Evolutionary conservation across 139 green algal genomes (phyloP).

Genomic region (Yamagishiella unicocca): DNA sequence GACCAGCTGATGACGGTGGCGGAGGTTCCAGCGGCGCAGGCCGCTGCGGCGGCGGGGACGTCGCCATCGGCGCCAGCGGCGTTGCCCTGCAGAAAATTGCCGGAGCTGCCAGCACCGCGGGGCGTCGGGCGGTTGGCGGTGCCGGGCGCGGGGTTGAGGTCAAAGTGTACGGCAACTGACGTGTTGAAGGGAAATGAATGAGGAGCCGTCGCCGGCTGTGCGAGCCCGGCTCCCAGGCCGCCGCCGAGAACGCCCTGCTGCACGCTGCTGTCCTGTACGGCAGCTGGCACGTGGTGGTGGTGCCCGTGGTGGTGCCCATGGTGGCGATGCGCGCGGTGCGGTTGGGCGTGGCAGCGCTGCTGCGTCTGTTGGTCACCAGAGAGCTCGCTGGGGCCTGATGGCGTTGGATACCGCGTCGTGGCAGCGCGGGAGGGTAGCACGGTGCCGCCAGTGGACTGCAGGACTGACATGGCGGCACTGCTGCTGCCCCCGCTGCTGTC

Average conservation of each 20-base stretch:
- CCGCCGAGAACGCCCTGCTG: too few species aligned
- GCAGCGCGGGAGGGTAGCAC: constrained; percentile 7
- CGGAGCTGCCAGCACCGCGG: too few species aligned
- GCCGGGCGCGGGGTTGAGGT: constrained; percentile 7
- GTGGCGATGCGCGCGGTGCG: too few species aligned
- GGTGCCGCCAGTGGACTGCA: constrained; percentile 28
- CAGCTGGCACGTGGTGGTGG: too few species aligned
- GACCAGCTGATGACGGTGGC: constrained; percentile 33
- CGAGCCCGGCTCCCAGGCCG: not conserved
- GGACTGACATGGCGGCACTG: not conserved
- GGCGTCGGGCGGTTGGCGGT: not conserved
- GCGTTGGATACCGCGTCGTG: not conserved
- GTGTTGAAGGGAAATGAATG: not conserved
- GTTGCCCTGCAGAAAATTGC: too few species aligned
- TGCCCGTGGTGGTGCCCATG: too few species aligned
- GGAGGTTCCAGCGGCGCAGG: not conserved
- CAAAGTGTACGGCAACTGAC: constrained; percentile 38
- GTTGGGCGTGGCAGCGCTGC: too few species aligned
- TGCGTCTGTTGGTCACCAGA: not conserved
- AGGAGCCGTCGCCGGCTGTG: too few species aligned
- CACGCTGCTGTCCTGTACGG: constrained; percentile 3
- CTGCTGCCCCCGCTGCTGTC: constrained; percentile 45
- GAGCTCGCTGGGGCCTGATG: not conserved
- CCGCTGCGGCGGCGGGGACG: not conserved
- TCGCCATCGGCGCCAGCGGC: not conserved